Conservation (phyloP, 176 grass and related monocot genomes). For the Eremochloa ophiuroides region DNA sequence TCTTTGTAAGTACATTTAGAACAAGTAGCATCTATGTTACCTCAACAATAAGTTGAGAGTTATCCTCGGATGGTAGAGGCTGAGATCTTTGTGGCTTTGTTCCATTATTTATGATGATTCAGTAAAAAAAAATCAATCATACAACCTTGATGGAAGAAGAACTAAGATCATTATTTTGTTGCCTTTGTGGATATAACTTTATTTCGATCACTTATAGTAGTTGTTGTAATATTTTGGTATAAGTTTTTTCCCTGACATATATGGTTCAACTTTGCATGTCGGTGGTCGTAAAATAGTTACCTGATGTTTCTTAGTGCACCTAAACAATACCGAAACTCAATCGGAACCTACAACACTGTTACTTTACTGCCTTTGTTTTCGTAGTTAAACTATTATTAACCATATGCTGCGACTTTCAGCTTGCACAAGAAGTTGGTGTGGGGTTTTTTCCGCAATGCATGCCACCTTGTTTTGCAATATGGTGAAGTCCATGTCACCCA, state of each 20-base stretch:
- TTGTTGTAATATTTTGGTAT: not conserved
- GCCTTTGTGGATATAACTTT: not conserved
- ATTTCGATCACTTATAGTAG: not conserved
- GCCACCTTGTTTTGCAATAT: constrained; percentile 32
- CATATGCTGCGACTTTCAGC: constrained; percentile 16
- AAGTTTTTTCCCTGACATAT: not conserved
- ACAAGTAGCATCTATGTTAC: not conserved
- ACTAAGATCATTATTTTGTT: not conserved
- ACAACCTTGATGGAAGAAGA: not conserved
- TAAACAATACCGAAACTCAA: not conserved
- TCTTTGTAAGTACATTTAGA: not conserved
- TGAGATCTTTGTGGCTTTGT: no score
- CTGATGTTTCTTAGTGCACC: not conserved
- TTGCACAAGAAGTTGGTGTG: constrained; percentile 32
- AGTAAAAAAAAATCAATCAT: not conserved
- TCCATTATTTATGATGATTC: no score
- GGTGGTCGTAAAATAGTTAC: not conserved
- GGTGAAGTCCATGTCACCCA: constrained; percentile 59
- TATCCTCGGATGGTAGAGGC: no score
- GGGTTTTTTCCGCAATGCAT: constrained; percentile 42
- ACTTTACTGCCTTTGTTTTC: not conserved
- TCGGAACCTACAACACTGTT: not conserved
- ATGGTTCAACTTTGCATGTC: not conserved
- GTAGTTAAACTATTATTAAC: not conserved
- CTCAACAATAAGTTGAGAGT: not conserved